Percentiles rank a stretch among this genome's conserved stretches.
These are phyloP conservation scores for Fusarium zealandicum DNA, from an alignment of 2,329 filamentous ascomycete species.

Conservation along the genomic window DNA sequence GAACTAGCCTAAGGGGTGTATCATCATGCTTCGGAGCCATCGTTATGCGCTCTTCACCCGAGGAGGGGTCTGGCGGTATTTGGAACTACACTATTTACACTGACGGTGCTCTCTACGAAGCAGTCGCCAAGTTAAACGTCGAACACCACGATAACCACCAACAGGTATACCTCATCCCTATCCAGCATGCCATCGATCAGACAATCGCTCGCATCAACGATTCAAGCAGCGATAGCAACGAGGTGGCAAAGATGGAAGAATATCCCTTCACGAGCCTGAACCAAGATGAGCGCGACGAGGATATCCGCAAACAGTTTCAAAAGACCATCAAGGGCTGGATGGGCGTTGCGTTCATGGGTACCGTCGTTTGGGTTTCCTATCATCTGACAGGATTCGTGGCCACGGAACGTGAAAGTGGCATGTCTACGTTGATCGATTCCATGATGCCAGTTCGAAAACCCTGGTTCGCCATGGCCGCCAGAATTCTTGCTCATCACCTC, in stretches of 20 bases:
- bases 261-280: conserved; percentile 80
- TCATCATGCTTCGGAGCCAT: conserved; percentile 77
- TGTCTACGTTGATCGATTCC: conserved; percentile 86
- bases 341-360: conserved; percentile 79
- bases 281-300: conserved; percentile 67
- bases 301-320: conserved; percentile 76
- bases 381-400: conserved; percentile 88
- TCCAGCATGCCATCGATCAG: conserved; percentile 80
- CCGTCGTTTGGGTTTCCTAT: conserved; percentile 82
- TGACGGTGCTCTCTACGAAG: conserved; percentile 69
- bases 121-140: conserved; percentile 68
- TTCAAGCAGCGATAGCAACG: conserved; percentile 47
- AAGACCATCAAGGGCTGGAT: conserved; percentile 75
- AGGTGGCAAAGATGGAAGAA: conserved; percentile 59
- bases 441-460: conserved; percentile 82
- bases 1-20: conserved; percentile 69
- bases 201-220: conserved; percentile 69
- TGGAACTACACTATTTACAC: conserved; percentile 91
- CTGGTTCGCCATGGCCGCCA: conserved; percentile 80
- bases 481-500: conserved; percentile 80
- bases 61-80: conserved; percentile 67
- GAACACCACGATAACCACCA: conserved; percentile 73
- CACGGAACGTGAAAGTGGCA: conserved; percentile 83
- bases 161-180: conserved; percentile 78
- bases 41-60: conserved; percentile 77